These are phyloP conservation scores for Phytophthora cryptogea DNA, from an alignment of 352 stramenopile genomes.

Conservation along the genomic window DNA sequence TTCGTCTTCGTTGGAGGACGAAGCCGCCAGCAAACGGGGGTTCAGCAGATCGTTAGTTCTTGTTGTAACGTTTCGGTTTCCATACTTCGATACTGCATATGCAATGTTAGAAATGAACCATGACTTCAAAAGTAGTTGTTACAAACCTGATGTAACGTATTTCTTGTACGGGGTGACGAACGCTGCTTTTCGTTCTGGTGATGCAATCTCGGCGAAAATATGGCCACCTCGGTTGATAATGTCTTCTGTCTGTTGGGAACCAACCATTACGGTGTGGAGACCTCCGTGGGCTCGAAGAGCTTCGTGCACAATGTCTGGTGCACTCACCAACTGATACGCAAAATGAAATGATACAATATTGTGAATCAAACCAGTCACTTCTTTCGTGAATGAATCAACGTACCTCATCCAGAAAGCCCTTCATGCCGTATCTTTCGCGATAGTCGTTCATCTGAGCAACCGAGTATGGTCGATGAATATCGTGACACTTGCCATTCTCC, in stretches of 20 bases:
- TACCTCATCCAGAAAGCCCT: slow-evolving; percentile 82
- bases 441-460: slow-evolving; percentile 58
- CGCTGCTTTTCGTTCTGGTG: slow-evolving; percentile 61
- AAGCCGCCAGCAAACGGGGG: slow-evolving; percentile 65
- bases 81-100: slow-evolving; percentile 77
- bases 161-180: slow-evolving; percentile 88
- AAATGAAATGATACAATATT: background rate
- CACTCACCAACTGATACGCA: slow-evolving; percentile 62
- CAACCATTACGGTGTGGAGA: slow-evolving; percentile 81
- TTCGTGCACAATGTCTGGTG: slow-evolving; percentile 84
- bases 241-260: slow-evolving; percentile 71
- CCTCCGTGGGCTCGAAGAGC: slow-evolving; percentile 68
- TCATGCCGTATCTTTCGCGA: slow-evolving; percentile 63
- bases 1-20: slow-evolving; percentile 80
- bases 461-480: slow-evolving; percentile 63
- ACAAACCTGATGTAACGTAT: slow-evolving; percentile 79
- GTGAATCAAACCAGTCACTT: slow-evolving; percentile 7
- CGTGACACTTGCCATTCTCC: slow-evolving; percentile 56
- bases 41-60: slow-evolving; percentile 81
- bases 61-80: slow-evolving; percentile 84
- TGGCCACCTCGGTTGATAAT: slow-evolving; percentile 73
- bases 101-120: slow-evolving; percentile 1
- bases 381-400: background rate
- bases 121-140: background rate
- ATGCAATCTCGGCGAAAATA: slow-evolving; percentile 64